phyloP scores from a whole-genome alignment of 2,329 filamentous ascomycete species.

The Metarhizium humberi region DNA sequence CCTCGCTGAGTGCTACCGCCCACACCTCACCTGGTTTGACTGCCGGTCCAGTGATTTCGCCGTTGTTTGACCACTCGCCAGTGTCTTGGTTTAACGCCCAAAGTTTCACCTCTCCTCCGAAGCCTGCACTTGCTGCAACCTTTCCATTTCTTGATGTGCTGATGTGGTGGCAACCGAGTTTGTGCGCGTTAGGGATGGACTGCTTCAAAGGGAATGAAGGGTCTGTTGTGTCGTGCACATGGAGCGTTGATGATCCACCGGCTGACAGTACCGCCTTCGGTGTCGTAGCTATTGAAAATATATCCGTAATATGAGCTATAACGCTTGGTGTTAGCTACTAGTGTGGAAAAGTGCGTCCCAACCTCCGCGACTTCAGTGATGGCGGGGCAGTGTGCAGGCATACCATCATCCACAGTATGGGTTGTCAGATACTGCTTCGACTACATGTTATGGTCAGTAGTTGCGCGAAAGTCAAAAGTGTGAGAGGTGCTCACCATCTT shows the following conservation, averaged over 20 bases:
- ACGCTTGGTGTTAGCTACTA: conserved; percentile 6
- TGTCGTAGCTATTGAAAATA: conserved; percentile 76
- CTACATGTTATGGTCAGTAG: conserved; percentile 33
- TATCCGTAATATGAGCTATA: conserved; percentile 71
- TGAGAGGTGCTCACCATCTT: conserved; percentile 17
- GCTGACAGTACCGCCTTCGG: conserved; percentile 67
- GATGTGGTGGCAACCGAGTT: conserved; percentile 85
- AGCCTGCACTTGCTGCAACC: conserved; percentile 74
- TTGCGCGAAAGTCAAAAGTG: background rate
- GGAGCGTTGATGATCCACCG: conserved; percentile 74
- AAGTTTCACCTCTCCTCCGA: conserved; percentile 78
- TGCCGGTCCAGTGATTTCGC: conserved; percentile 31
- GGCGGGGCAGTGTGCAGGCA: conserved; percentile 21
- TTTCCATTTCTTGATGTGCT: conserved; percentile 60
- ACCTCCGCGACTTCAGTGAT: background rate
- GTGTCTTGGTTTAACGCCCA: conserved; percentile 58
- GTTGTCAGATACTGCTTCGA: conserved; percentile 97
- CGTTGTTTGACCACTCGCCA: conserved; percentile 38
- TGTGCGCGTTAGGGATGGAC: conserved; percentile 70
- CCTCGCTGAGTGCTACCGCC: conserved; percentile 77
- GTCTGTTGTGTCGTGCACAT: conserved; percentile 65
- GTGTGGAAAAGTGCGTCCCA: background rate
- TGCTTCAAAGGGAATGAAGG: conserved; percentile 70
- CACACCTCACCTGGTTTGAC: conserved; percentile 66
- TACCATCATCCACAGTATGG: conserved; percentile 82